Percentiles rank a stretch among this genome's conserved stretches.
Conservation (phyloP, 805 yeast genomes). For the Wickerhamiella occidentalis region DNA sequence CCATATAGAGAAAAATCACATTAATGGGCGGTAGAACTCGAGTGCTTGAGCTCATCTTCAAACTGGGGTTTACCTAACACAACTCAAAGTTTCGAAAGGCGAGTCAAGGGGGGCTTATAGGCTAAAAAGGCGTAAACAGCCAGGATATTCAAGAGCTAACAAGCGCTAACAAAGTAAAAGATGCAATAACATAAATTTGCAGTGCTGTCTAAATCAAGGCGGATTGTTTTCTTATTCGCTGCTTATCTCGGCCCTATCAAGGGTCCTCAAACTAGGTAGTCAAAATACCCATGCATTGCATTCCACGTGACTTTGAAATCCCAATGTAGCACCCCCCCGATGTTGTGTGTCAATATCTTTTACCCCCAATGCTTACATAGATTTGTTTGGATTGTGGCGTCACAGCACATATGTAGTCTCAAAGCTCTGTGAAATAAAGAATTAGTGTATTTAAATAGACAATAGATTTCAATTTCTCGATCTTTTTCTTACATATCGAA, state of each 20-base stretch:
- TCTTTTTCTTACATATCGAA: too few species aligned
- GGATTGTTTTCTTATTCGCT: not conserved
- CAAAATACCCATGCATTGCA: not conserved
- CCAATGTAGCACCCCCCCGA: not conserved
- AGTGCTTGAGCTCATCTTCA: not conserved
- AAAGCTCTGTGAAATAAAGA: too few species aligned
- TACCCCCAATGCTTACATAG: not conserved
- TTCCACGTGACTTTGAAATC: not conserved
- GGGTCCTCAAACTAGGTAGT: not conserved
- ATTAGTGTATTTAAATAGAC: too few species aligned
- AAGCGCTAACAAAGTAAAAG: too few species aligned
- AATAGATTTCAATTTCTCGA: too few species aligned
- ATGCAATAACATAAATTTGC: too few species aligned
- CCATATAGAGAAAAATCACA: slow-evolving; percentile 73
- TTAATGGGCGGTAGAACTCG: slow-evolving; percentile 82
- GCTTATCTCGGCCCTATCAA: slow-evolving; percentile 1
- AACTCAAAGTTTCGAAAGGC: not conserved
- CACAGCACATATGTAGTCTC: not conserved
- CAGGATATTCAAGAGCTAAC: too few species aligned
- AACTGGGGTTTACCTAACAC: not conserved
- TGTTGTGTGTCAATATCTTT: not conserved
- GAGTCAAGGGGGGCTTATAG: not conserved
- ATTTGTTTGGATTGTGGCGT: not conserved
- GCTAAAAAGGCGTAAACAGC: too few species aligned
- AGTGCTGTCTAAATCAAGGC: not conserved